phyloP scores from a whole-genome alignment of 345 rosid genomes.

The Dipteronia sinensis region DNA sequence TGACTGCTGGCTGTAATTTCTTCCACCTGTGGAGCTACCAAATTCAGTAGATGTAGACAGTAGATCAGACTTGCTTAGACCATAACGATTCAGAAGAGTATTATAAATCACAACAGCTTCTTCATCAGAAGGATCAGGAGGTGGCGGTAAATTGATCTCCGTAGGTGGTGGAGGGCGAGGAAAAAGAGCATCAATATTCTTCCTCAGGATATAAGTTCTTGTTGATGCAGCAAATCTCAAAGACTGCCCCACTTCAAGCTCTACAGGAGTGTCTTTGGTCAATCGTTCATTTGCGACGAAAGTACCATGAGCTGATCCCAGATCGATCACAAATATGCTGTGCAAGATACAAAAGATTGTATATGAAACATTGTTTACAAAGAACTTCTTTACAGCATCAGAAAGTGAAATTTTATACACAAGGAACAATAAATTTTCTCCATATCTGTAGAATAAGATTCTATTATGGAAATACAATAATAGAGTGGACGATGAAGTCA shows the following conservation, averaged over 20 bases:
- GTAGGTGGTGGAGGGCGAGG: constrained; percentile 54
- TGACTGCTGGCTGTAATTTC: constrained; percentile 26
- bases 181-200: constrained; percentile 82
- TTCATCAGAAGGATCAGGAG: constrained; percentile 82
- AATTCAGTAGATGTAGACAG: constrained; percentile 30
- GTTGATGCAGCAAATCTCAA: constrained; percentile 95
- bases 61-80: constrained; percentile 46
- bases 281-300: constrained; percentile 93
- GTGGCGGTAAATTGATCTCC: constrained; percentile 72
- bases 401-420: neutral
- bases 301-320: constrained; percentile 83
- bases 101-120: constrained; percentile 86
- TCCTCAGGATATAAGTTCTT: constrained; percentile 73
- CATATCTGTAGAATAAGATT: neutral
- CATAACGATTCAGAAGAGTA: constrained; percentile 80
- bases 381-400: neutral
- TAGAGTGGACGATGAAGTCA: neutral
- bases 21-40: constrained; percentile 20
- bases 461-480: constrained; percentile 1
- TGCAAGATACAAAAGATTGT: constrained; percentile 16
- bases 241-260: constrained; percentile 79
- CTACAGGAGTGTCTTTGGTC: constrained; percentile 67
- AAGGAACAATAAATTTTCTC: constrained; percentile 1
- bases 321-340: constrained; percentile 77
- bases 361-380: constrained; percentile 3